Conservation (phyloP, 257 asterid species). For the Penstemon newberryi region DNA sequence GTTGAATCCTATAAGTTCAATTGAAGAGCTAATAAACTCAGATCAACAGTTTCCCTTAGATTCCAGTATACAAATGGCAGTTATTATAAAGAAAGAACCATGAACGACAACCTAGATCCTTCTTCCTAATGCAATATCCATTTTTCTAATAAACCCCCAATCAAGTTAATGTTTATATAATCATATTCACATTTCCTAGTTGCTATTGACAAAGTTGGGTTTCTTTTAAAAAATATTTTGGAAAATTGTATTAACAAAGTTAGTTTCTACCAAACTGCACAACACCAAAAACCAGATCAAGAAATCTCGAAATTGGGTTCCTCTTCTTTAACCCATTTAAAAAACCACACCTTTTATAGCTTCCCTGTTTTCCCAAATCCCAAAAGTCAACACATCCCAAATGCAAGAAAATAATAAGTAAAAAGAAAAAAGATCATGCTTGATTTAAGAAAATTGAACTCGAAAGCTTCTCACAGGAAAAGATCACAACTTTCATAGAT, state of each 20-base stretch:
- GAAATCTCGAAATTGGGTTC: constrained; percentile 1
- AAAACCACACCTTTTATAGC: constrained; percentile 11
- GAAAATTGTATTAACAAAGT: not conserved
- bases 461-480: not conserved
- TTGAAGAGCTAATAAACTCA: constrained; percentile 21
- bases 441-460: too few relatives aligned
- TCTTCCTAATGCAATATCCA: constrained; percentile 4
- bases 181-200: too few relatives aligned
- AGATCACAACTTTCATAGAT: constrained; percentile 14
- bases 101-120: constrained; percentile 15
- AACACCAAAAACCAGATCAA: constrained; percentile 28
- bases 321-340: constrained; percentile 14
- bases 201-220: too few relatives aligned
- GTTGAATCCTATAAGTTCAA: constrained; percentile 2
- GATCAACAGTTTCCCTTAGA: constrained; percentile 21
- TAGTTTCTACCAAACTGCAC: constrained; percentile 21
- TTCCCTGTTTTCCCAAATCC: constrained; percentile 24
- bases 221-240: not conserved
- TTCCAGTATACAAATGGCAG: constrained; percentile 7
- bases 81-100: constrained; percentile 12
- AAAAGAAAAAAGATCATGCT: not conserved
- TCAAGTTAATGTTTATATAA: not conserved
- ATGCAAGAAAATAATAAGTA: constrained; percentile 22
- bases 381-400: constrained; percentile 23
- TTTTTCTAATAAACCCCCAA: not conserved